Evolutionary conservation across 2,329 filamentous ascomycete genomes (phyloP), one percentile per base, ranked within the genome.

Genomic region (Talaromyces sp.): DNA sequence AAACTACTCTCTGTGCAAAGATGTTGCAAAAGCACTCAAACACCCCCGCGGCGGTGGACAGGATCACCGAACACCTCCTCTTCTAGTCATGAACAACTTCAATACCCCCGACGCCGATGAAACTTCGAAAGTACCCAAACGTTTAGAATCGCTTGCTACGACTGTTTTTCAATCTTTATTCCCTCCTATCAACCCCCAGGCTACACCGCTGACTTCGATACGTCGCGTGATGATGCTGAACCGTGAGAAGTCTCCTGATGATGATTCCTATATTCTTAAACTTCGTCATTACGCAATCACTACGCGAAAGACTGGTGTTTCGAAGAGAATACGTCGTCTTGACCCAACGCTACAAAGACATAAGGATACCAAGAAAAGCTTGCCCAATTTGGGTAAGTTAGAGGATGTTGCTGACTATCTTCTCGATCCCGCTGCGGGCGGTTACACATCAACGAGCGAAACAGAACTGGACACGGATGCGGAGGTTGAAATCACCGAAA

Each of bases 51-150:
- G 89, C 57, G 89, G 90, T 57, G 92, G 90, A 68, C 94, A 94
- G 75, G 92, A 97, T 76, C 96, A 92, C 72, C 83, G 90, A 65
- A 92, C 88, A 50, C 88, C 95, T 7, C 95, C 95, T 67, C 80
- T 98, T 79, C 85, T 99, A 52, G 95, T 99, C 70, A 98, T 99
- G 95, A 99, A 99, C 81, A 97, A 97, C 78, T 97, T 99, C 78
- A 86, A 87, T 45, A 89, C 88, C 3, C 85, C 90, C 33, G 82
- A 83, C 67, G 77, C 79, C 59, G 75, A 79, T 64, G 76, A 81
- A 66, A 85, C 88, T 65, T 79, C 85, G 35, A 85, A 90, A 67
- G 88, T 96, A n/a, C 93, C 94, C 5, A 96, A 92, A 75, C 93
- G 97, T 71, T 90, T 99, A 73, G 95, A 99, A 79, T 90, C 90